These are phyloP conservation scores for Phialophora expanda DNA, from an alignment of 2,329 filamentous ascomycete species.

Conservation along the genomic window DNA sequence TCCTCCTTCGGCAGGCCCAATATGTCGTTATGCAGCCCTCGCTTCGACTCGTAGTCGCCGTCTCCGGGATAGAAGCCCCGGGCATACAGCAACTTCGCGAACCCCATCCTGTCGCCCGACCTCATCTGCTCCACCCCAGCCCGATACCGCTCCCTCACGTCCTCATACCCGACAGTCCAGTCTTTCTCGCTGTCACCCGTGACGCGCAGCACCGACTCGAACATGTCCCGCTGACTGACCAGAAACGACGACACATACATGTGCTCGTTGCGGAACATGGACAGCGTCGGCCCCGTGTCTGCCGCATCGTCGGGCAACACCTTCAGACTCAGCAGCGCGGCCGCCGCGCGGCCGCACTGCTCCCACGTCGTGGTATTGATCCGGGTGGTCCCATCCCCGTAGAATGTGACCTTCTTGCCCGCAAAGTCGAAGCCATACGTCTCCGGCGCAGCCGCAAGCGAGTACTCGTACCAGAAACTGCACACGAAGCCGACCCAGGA, in stretches of 20 bases:
- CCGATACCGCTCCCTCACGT: slow-evolving; percentile 53
- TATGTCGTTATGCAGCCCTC: slow-evolving; percentile 34
- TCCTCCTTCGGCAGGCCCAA: slow-evolving; percentile 40
- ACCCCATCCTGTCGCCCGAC: slow-evolving; percentile 49
- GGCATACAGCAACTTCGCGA: slow-evolving; percentile 60
- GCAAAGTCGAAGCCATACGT: slow-evolving; percentile 59
- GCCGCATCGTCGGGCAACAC: slow-evolving; percentile 49
- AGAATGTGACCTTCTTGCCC: slow-evolving; percentile 52
- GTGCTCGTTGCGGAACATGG: slow-evolving; percentile 55
- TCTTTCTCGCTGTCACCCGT: slow-evolving; percentile 63
- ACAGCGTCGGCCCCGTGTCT: slow-evolving; percentile 48
- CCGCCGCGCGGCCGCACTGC: slow-evolving; percentile 62
- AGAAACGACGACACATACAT: slow-evolving; percentile 63
- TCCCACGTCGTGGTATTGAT: slow-evolving; percentile 65
- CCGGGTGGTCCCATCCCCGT: slow-evolving; percentile 61
- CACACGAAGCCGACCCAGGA: slow-evolving; percentile 54
- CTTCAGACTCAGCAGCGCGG: slow-evolving; percentile 56
- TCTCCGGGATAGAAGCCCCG: slow-evolving; percentile 58
- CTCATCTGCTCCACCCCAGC: slow-evolving; percentile 54
- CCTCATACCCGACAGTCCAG: slow-evolving; percentile 63
- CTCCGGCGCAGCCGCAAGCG: slow-evolving; percentile 46
- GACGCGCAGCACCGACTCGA: slow-evolving; percentile 65
- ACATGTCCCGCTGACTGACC: slow-evolving; percentile 68
- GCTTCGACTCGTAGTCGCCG: slow-evolving; percentile 42
- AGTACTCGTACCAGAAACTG: slow-evolving; percentile 63